These are phyloP conservation scores for Stemphylium beticola DNA, from an alignment of 2,329 filamentous ascomycete species.

Conservation along the genomic window DNA sequence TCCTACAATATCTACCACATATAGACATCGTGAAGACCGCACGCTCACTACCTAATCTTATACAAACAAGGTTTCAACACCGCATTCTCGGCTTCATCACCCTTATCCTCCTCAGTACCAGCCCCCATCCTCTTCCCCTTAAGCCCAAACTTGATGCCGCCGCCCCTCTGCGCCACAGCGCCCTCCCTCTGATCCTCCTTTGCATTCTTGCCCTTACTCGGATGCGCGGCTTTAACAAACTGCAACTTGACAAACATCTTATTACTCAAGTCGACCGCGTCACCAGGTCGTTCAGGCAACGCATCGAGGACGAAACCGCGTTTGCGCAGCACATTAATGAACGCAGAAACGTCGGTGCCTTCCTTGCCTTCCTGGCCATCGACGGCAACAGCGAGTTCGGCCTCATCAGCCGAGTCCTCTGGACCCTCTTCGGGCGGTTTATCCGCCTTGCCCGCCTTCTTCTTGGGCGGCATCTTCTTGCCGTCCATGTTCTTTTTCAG, in stretches of 20 bases:
- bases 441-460: conserved; percentile 51
- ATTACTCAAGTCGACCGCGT: conserved; percentile 80
- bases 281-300: conserved; percentile 60
- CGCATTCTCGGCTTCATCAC: conserved; percentile 65
- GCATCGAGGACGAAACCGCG: conserved; percentile 80
- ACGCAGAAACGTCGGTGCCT: conserved; percentile 86
- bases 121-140: conserved; percentile 11
- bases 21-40: neutral
- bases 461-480: conserved; percentile 16
- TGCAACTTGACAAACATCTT: conserved; percentile 99
- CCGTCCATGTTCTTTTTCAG: conserved; percentile 36
- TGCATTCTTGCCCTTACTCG: conserved; percentile 76
- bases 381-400: conserved; percentile 68
- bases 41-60: conserved; percentile 67
- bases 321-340: conserved; percentile 80
- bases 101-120: conserved; percentile 47
- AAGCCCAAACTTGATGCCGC: conserved; percentile 47
- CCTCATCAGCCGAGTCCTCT: conserved; percentile 60
- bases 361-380: conserved; percentile 69
- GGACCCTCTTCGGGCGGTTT: conserved; percentile 57
- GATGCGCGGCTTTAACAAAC: conserved; percentile 82
- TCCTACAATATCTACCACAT: neutral
- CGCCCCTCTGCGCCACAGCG: conserved; percentile 47
- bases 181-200: conserved; percentile 42
- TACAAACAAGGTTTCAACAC: conserved; percentile 96